These are phyloP conservation scores for Boletellus sp. DNA, from an alignment of 768 basidiomycete genomes.

Conservation along the genomic window DNA sequence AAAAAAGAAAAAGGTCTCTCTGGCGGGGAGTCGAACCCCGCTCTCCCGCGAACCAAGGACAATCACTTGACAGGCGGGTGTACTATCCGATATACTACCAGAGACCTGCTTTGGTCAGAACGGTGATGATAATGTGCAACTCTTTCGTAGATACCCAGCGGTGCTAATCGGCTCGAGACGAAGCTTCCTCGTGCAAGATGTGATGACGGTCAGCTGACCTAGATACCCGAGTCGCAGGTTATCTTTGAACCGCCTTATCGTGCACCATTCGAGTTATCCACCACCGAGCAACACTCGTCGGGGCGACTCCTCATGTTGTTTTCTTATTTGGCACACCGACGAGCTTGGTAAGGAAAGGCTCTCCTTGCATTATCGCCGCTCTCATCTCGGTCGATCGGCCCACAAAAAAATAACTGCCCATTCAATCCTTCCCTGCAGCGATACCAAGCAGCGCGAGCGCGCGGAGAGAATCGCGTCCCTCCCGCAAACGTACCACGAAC, in stretches of 20 bases:
- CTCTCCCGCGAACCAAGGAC: conserved; percentile 32
- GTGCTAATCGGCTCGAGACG: not conserved
- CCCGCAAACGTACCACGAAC: conserved; percentile 29
- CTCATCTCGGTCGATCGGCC: not conserved
- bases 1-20: conserved; percentile 31
- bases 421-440: conserved; percentile 12
- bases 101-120: conserved; percentile 17
- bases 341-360: conserved; percentile 31
- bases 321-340: conserved; percentile 36
- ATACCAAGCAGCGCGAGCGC: conserved; percentile 35
- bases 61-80: conserved; percentile 41
- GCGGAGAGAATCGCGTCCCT: conserved; percentile 30
- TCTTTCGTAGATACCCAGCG: not conserved
- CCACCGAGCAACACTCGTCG: no score
- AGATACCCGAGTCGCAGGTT: no score
- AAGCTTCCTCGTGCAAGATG: no score
- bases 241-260: no score
- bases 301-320: conserved; percentile 24
- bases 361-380: not conserved
- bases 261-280: no score
- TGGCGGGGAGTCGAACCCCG: conserved; percentile 48
- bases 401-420: not conserved
- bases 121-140: not conserved
- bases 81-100: conserved; percentile 53
- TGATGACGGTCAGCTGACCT: no score